Conservation (phyloP, 345 rosid species). For the Raphanus raphanistrum region DNA sequence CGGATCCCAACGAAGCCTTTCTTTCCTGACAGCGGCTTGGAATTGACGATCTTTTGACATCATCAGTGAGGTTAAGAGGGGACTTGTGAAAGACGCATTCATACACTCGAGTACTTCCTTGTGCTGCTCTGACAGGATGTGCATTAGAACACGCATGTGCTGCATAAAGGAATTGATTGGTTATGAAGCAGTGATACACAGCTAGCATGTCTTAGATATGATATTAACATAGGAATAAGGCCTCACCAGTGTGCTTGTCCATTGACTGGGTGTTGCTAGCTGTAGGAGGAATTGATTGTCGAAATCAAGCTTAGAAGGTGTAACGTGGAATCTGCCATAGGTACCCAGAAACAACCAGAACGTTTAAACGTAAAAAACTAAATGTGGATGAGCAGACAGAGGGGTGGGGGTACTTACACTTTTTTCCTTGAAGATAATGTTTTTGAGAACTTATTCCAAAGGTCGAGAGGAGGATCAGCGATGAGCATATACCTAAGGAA, state of each 20-base stretch:
- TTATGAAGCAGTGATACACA: too few relatives aligned
- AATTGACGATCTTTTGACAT: background rate
- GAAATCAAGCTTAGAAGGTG: background rate
- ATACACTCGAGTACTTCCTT: too few relatives aligned
- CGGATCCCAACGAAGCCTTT: background rate
- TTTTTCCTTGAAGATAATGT: too few relatives aligned
- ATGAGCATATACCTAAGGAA: background rate
- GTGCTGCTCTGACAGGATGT: background rate
- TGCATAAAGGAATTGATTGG: too few relatives aligned
- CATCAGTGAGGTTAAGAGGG: background rate
- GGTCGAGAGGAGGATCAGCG: background rate
- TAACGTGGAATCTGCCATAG: background rate
- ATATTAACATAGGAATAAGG: too few relatives aligned
- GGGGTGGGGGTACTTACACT: too few relatives aligned
- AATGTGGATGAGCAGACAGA: too few relatives aligned
- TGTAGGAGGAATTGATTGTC: background rate
- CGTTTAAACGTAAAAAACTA: too few relatives aligned
- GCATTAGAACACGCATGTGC: background rate
- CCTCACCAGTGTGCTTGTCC: background rate
- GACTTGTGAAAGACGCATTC: too few relatives aligned
- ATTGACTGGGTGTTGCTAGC: background rate
- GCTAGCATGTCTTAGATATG: too few relatives aligned
- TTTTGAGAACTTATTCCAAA: background rate
- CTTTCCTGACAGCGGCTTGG: background rate
- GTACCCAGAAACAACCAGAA: too few relatives aligned